Percentiles rank a stretch among this genome's conserved stretches.
These are phyloP conservation scores for Candida gorgasii DNA, from an alignment of 805 yeast genomes.

Conservation along the genomic window DNA sequence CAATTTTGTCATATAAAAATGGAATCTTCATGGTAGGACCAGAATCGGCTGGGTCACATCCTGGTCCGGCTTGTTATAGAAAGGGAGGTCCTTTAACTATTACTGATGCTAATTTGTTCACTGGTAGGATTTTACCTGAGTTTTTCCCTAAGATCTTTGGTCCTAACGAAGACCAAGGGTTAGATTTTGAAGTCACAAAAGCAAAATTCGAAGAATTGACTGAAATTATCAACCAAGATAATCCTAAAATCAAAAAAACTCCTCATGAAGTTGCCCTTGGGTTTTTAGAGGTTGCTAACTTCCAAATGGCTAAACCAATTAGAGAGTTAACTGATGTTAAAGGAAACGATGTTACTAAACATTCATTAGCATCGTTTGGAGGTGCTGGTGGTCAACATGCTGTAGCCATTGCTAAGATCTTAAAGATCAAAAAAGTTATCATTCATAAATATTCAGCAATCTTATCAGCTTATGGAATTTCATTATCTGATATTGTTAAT, in stretches of 20 bases:
- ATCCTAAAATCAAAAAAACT: slow-evolving; percentile 44
- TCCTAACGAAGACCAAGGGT: slow-evolving; percentile 69
- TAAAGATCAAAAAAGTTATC: slow-evolving; percentile 68
- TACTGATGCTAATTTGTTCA: slow-evolving; percentile 77
- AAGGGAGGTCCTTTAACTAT: slow-evolving; percentile 84
- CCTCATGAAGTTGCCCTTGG: slow-evolving; percentile 77
- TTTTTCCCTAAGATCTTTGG: slow-evolving; percentile 83
- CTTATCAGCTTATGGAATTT: slow-evolving; percentile 85
- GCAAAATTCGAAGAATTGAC: slow-evolving; percentile 57
- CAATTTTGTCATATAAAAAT: slow-evolving; percentile 30
- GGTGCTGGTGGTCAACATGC: slow-evolving; percentile 96
- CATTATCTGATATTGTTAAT: slow-evolving; percentile 80
- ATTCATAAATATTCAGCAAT: slow-evolving; percentile 83
- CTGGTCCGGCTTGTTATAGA: slow-evolving; percentile 87
- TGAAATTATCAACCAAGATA: slow-evolving; percentile 52
- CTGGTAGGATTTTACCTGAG: slow-evolving; percentile 73
- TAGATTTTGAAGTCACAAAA: slow-evolving; percentile 57
- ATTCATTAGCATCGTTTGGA: slow-evolving; percentile 79
- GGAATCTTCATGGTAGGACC: slow-evolving; percentile 74
- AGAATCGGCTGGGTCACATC: slow-evolving; percentile 83
- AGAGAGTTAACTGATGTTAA: slow-evolving; percentile 83
- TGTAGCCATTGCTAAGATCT: slow-evolving; percentile 67
- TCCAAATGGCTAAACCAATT: slow-evolving; percentile 86
- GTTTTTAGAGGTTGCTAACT: slow-evolving; percentile 80
- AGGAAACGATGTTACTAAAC: slow-evolving; percentile 67